A percentile compares a stretch with the other conserved stretches of the same genome.
Conservation (phyloP, 208 protist genomes). For the Leishmania gerbilli region DNA sequence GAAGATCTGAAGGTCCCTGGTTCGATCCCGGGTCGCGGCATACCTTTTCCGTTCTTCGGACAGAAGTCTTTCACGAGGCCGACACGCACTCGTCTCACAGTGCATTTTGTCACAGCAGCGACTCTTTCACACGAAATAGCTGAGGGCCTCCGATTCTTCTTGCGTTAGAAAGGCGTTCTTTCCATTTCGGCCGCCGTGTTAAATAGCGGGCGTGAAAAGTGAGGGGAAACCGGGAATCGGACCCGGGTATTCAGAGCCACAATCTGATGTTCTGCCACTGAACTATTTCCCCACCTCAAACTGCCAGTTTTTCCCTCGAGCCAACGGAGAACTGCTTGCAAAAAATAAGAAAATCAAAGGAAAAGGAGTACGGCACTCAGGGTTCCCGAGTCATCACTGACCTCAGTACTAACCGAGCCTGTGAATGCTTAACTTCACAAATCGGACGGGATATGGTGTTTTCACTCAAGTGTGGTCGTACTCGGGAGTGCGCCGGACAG, state of each 20-base stretch:
- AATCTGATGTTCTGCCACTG: conserved; percentile 89
- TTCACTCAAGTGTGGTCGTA: conserved; percentile 51
- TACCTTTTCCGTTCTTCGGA: conserved; percentile 42
- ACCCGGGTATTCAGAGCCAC: conserved; percentile 86
- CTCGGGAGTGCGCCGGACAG: not conserved
- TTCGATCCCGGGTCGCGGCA: conserved; percentile 87
- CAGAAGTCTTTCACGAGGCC: too few relatives aligned
- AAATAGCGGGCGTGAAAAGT: too few relatives aligned
- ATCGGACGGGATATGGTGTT: conserved; percentile 47
- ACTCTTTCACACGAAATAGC: not conserved
- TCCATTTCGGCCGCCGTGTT: conserved; percentile 35
- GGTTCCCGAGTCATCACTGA: conserved; percentile 16
- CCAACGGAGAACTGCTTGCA: not conserved
- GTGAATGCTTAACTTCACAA: conserved; percentile 48
- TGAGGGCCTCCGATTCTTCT: not conserved
- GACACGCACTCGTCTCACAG: not conserved
- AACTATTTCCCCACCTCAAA: conserved; percentile 63
- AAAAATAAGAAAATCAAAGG: rapidly evolving
- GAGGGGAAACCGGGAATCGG: conserved; percentile 87
- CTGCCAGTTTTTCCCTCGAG: not conserved
- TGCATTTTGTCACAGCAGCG: not conserved
- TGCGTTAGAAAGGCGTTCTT: not conserved
- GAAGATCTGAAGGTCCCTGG: conserved; percentile 92
- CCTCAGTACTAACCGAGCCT: conserved; percentile 38
- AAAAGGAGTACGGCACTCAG: conserved; percentile 7